phyloP scores from a whole-genome alignment of 2,329 filamentous ascomycete species.

The Ceratocystiopsis sp. region DNA sequence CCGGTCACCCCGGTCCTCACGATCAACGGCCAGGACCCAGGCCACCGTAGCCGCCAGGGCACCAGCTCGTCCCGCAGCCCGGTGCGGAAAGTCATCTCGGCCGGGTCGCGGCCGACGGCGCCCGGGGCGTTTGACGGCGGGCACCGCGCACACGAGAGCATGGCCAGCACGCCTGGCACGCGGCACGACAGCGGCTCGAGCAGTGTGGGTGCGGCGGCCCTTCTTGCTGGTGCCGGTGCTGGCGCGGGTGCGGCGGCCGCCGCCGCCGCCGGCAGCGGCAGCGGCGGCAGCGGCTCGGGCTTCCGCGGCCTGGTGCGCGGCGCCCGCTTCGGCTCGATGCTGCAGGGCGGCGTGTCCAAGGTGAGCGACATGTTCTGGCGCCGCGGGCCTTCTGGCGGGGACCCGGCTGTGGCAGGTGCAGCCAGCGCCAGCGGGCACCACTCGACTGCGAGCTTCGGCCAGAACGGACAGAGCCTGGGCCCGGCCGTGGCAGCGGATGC shows the following conservation, averaged over 20 bases:
- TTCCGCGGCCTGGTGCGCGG: conserved; percentile 19
- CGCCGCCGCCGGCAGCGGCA: background rate
- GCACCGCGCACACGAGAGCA: conserved; percentile 20
- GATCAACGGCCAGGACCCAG: too few relatives aligned
- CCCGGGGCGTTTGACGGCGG: too few relatives aligned
- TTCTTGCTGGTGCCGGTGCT: too few relatives aligned
- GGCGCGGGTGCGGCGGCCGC: too few relatives aligned
- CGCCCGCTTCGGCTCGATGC: conserved; percentile 53
- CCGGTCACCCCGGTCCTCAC: too few relatives aligned
- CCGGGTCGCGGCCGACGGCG: conserved; percentile 13
- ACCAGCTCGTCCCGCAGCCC: conserved; percentile 18
- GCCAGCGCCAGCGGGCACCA: conserved; percentile 4
- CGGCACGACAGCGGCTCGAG: conserved; percentile 5
- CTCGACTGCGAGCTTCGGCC: too few relatives aligned
- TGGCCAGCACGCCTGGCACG: conserved; percentile 34
- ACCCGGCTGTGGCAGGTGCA: background rate
- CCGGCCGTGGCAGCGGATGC: too few relatives aligned
- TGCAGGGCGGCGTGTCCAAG: conserved; percentile 41
- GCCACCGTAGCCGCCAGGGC: too few relatives aligned
- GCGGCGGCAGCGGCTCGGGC: background rate
- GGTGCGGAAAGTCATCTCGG: conserved; percentile 14
- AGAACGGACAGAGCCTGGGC: too few relatives aligned
- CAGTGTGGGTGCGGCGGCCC: too few relatives aligned
- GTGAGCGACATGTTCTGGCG: conserved; percentile 40
- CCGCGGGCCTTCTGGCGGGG: conserved; percentile 22